A percentile compares a stretch with the other conserved stretches of the same genome.
Conservation (phyloP, 1,284 basidiomycete genomes). For the Hemileia vastatrix region DNA sequence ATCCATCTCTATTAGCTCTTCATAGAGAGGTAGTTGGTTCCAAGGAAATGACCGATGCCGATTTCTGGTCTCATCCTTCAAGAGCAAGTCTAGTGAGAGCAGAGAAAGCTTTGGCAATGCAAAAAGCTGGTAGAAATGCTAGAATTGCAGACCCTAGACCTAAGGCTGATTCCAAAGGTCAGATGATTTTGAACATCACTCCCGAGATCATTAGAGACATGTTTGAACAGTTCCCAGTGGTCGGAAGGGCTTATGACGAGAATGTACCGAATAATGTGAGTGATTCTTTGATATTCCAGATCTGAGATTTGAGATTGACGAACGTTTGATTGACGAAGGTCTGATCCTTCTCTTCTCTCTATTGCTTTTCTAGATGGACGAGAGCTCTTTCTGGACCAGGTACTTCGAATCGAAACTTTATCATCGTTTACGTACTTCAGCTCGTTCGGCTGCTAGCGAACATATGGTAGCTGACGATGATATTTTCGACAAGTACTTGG, state of each 20-base stretch:
- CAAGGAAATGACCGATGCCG: slow-evolving; percentile 32
- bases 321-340: background rate
- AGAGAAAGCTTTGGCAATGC: slow-evolving; percentile 34
- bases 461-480: slow-evolving; percentile 36
- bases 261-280: slow-evolving; percentile 34
- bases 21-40: slow-evolving; percentile 40
- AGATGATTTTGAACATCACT: slow-evolving; percentile 39
- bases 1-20: slow-evolving; percentile 32
- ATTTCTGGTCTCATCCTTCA: slow-evolving; percentile 41
- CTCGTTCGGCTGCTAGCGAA: slow-evolving; percentile 34
- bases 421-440: slow-evolving; percentile 38
- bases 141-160: slow-evolving; percentile 40
- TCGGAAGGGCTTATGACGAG: slow-evolving; percentile 39
- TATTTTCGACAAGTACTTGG: slow-evolving; percentile 38
- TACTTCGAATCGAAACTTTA: slow-evolving; percentile 41
- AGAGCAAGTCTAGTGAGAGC: slow-evolving; percentile 37
- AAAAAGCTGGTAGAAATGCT: slow-evolving; percentile 36
- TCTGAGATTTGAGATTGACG: background rate
- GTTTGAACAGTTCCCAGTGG: slow-evolving; percentile 41
- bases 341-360: background rate
- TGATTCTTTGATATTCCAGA: background rate
- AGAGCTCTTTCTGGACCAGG: slow-evolving; percentile 37
- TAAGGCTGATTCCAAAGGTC: slow-evolving; percentile 35
- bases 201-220: slow-evolving; percentile 40
- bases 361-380: slow-evolving; percentile 27